Conservation (phyloP, 345 rosid genomes). For the Orychophragmus violaceus region DNA sequence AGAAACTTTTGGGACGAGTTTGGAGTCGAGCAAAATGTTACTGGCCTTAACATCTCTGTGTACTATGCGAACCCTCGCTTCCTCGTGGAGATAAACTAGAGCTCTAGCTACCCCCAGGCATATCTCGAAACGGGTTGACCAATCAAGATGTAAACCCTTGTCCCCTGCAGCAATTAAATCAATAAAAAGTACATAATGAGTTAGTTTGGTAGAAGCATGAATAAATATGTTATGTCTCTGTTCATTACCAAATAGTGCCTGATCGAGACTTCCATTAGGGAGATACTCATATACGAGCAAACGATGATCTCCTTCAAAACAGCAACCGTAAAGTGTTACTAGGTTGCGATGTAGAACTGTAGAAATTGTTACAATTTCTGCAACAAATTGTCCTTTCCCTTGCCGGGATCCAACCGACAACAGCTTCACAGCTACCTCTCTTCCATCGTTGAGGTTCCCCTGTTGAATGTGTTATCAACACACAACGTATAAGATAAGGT, state of each 20-base stretch:
- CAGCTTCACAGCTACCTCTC: slow-evolving; percentile 55
- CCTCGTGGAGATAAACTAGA: slow-evolving; percentile 55
- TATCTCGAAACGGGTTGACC: slow-evolving; percentile 47
- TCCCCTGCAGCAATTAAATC: slow-evolving; percentile 32
- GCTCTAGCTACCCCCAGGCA: slow-evolving; percentile 57
- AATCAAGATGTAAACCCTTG: slow-evolving; percentile 34
- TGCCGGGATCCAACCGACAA: slow-evolving; percentile 59
- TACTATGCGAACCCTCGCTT: slow-evolving; percentile 52
- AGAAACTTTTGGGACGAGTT: slow-evolving; percentile 37
- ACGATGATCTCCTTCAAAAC: slow-evolving; percentile 32
- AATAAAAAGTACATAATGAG: not conserved
- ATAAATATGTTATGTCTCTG: not conserved
- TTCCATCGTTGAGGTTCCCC: slow-evolving; percentile 35
- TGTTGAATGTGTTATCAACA: slow-evolving; percentile 3
- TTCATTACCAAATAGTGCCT: slow-evolving; percentile 27
- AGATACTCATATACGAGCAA: slow-evolving; percentile 57
- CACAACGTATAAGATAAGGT: not conserved
- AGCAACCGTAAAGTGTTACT: slow-evolving; percentile 35
- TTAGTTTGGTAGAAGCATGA: not conserved
- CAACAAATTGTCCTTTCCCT: slow-evolving; percentile 62
- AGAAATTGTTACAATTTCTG: slow-evolving; percentile 51
- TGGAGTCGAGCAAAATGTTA: slow-evolving; percentile 49
- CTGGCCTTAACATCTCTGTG: slow-evolving; percentile 62
- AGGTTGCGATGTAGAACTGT: slow-evolving; percentile 33
- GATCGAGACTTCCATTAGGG: slow-evolving; percentile 52